Percentiles rank a stretch among this genome's conserved stretches.
Evolutionary conservation across 441 rosid species (phyloP).

Genomic region (Populus hybrid): DNA sequence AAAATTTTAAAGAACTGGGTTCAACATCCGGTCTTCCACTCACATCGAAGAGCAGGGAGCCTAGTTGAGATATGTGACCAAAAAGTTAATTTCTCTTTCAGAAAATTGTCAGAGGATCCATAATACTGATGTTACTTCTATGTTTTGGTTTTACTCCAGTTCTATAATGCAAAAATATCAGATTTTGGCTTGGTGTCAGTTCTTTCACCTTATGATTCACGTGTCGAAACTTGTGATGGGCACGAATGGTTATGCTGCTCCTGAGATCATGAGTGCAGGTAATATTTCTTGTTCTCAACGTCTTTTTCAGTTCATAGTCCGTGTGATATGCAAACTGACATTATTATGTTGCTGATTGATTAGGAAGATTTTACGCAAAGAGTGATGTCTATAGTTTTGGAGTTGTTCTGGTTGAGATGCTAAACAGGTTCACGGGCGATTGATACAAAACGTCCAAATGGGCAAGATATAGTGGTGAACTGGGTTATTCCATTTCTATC

Average conservation of each 20-base stretch:
- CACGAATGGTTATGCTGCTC: slow-evolving; percentile 63
- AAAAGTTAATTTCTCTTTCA: not conserved
- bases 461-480: slow-evolving; percentile 37
- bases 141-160: slow-evolving; percentile 28
- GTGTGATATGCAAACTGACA: no score
- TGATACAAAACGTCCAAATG: slow-evolving; percentile 46
- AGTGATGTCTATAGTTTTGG: slow-evolving; percentile 62
- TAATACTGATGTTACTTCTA: not conserved
- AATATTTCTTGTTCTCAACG: not conserved
- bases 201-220: slow-evolving; percentile 47
- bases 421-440: slow-evolving; percentile 54
- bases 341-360: no score
- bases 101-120: not conserved
- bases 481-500: slow-evolving; percentile 47
- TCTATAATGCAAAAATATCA: slow-evolving; percentile 57
- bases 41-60: not conserved
- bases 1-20: not conserved
- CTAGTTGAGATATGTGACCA: not conserved
- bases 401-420: slow-evolving; percentile 59
- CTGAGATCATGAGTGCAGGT: slow-evolving; percentile 65
- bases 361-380: no score
- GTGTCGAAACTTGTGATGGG: slow-evolving; percentile 55
- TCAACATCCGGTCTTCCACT: not conserved
- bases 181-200: slow-evolving; percentile 69
- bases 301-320: no score